A percentile compares a stretch with the other conserved stretches of the same genome.
Evolutionary conservation across 192 early-diverging fungal genomes (phyloP).

Genomic region (Umbelopsis sp.): DNA sequence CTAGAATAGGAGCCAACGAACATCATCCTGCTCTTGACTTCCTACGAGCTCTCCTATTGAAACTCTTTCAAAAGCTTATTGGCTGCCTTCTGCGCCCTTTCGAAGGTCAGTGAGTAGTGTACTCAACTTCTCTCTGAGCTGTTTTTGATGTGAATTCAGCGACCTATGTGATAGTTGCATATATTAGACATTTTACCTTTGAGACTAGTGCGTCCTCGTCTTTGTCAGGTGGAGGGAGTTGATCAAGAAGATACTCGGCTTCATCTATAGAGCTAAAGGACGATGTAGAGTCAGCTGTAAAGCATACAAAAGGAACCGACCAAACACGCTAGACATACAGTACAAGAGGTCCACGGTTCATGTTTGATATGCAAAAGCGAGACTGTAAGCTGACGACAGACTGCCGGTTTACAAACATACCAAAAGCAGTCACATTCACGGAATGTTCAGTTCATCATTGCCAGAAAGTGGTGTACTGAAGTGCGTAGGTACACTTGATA

Average conservation of each 20-base stretch:
- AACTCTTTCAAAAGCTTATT: neutral
- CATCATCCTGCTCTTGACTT: too few relatives aligned
- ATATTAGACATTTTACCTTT: constrained; percentile 19
- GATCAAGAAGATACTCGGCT: constrained; percentile 40
- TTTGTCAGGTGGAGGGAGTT: constrained; percentile 37
- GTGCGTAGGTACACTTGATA: too few relatives aligned
- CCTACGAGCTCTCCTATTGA: neutral
- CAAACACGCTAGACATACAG: constrained; percentile 15
- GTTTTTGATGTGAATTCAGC: neutral
- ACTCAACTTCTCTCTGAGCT: constrained; percentile 26
- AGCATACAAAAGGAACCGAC: neutral
- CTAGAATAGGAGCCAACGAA: too few relatives aligned
- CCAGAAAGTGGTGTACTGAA: too few relatives aligned
- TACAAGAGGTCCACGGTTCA: constrained; percentile 15
- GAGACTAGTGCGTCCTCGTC: constrained; percentile 36
- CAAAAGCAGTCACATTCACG: too few relatives aligned
- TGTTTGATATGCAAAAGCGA: too few relatives aligned
- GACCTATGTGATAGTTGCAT: neutral
- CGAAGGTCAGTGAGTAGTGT: constrained; percentile 28
- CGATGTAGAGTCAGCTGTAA: neutral
- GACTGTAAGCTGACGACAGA: too few relatives aligned
- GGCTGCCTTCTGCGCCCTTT: constrained; percentile 35
- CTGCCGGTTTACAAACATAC: too few relatives aligned
- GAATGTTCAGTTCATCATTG: too few relatives aligned
- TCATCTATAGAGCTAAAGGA: constrained; percentile 39